These are phyloP conservation scores for Dipteronia dyeriana DNA, from an alignment of 345 rosid genomes.

Conservation along the genomic window DNA sequence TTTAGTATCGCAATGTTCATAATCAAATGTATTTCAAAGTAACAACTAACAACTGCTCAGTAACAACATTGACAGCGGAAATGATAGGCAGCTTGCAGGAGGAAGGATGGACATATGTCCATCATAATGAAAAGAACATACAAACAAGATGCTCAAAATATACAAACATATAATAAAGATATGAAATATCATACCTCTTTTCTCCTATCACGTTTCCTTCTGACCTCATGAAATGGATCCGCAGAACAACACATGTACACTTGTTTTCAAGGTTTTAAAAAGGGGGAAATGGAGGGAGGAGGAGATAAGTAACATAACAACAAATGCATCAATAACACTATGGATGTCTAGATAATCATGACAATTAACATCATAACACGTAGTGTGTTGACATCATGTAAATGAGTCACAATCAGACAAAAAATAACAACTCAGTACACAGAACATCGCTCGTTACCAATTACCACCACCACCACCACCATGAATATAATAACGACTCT, in stretches of 20 bases:
- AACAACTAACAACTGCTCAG: neutral
- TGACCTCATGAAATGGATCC: slow-evolving; percentile 91
- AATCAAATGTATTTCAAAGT: neutral
- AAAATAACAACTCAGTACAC: neutral
- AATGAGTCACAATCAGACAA: neutral
- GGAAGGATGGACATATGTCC: neutral
- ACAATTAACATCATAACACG: neutral
- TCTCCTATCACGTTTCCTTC: slow-evolving; percentile 72
- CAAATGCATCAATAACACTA: neutral
- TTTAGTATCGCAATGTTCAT: neutral
- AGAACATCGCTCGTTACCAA: neutral
- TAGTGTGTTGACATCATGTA: neutral
- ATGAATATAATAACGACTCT: neutral
- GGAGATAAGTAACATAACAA: neutral
- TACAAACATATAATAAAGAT: neutral
- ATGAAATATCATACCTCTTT: slow-evolving; percentile 60
- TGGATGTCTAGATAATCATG: neutral
- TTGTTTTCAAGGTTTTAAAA: slow-evolving; percentile 20
- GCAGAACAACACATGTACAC: slow-evolving; percentile 36
- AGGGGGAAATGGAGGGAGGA: neutral
- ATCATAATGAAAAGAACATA: neutral
- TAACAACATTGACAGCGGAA: neutral
- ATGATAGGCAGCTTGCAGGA: neutral
- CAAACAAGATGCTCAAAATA: neutral
- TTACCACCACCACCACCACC: too few relatives aligned